phyloP scores from a whole-genome alignment of 2,329 filamentous ascomycete species.

The Sarocladium kiliense region DNA sequence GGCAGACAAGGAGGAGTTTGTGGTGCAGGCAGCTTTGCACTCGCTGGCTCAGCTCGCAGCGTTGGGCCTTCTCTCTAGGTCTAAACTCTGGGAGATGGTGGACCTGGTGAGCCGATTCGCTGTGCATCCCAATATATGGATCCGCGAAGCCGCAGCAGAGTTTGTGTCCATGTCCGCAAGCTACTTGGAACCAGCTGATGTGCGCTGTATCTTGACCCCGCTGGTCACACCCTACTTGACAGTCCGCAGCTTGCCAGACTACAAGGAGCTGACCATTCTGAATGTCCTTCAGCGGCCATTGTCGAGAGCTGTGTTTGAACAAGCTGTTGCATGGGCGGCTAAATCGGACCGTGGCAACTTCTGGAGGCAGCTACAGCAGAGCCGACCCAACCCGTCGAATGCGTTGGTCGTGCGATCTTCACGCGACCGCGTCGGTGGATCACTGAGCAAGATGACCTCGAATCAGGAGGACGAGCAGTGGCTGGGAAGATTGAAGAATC shows the following conservation, averaged over 20 bases:
- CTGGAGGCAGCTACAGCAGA: slow-evolving; percentile 73
- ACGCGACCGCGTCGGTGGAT: slow-evolving; percentile 50
- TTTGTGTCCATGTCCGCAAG: slow-evolving; percentile 74
- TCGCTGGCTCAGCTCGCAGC: slow-evolving; percentile 85
- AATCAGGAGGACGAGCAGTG: slow-evolving; percentile 95
- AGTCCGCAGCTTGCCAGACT: slow-evolving; percentile 57
- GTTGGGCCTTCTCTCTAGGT: slow-evolving; percentile 78
- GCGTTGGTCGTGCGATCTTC: slow-evolving; percentile 48
- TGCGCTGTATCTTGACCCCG: slow-evolving; percentile 76
- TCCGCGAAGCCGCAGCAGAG: slow-evolving; percentile 80
- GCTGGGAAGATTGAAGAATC: slow-evolving; percentile 77
- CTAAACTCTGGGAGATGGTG: slow-evolving; percentile 82
- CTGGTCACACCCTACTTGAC: slow-evolving; percentile 79
- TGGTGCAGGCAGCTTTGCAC: slow-evolving; percentile 84
- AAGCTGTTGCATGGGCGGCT: slow-evolving; percentile 78
- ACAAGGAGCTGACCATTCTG: slow-evolving; percentile 69
- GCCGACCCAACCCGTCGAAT: slow-evolving; percentile 58
- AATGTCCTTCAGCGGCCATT: slow-evolving; percentile 81
- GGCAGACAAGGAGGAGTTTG: slow-evolving; percentile 88
- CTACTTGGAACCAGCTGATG: slow-evolving; percentile 73
- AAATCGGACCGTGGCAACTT: slow-evolving; percentile 79
- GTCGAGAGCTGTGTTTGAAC: slow-evolving; percentile 74
- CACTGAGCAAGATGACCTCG: slow-evolving; percentile 60
- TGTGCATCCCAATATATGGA: slow-evolving; percentile 93
- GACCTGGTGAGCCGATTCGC: slow-evolving; percentile 80